Conservation (phyloP, 345 rosid species). For the Populus alba region DNA sequence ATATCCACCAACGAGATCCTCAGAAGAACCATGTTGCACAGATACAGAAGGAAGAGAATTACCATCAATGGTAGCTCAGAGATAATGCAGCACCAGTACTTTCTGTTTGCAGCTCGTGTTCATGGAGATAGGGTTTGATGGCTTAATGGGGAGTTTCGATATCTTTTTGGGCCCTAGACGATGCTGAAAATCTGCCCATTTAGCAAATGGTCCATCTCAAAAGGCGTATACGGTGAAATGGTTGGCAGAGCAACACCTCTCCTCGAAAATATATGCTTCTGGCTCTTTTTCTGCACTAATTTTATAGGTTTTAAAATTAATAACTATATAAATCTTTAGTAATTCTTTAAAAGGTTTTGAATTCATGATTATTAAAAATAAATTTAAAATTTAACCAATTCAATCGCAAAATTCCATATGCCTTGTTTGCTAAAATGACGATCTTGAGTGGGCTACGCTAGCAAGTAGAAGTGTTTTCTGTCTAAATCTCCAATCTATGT, state of each 20-base stretch:
- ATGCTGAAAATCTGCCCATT: neutral
- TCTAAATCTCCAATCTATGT: neutral
- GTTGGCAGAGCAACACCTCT: neutral
- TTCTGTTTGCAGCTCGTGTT: neutral
- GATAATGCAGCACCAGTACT: neutral
- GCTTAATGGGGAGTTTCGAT: neutral
- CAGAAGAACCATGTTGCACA: constrained; percentile 23
- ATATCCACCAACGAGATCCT: neutral
- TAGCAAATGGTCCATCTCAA: neutral
- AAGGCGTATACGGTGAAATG: neutral
- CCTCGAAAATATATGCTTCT: neutral
- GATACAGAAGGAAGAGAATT: neutral
- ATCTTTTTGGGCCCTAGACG: neutral
- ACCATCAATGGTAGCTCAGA: neutral
- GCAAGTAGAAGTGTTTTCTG: neutral
- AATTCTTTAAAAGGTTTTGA: no score
- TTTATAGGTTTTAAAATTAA: fast-evolving
- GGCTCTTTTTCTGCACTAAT: constrained; percentile 6
- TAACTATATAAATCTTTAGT: no score
- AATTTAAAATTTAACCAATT: no score
- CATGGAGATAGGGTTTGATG: neutral
- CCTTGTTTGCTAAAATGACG: constrained; percentile 23
- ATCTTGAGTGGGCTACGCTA: constrained; percentile 20
- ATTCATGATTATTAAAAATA: no score
- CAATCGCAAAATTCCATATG: no score